Conservation (phyloP, 2,329 filamentous ascomycete species). For the Chrysoporthe cubensis region DNA sequence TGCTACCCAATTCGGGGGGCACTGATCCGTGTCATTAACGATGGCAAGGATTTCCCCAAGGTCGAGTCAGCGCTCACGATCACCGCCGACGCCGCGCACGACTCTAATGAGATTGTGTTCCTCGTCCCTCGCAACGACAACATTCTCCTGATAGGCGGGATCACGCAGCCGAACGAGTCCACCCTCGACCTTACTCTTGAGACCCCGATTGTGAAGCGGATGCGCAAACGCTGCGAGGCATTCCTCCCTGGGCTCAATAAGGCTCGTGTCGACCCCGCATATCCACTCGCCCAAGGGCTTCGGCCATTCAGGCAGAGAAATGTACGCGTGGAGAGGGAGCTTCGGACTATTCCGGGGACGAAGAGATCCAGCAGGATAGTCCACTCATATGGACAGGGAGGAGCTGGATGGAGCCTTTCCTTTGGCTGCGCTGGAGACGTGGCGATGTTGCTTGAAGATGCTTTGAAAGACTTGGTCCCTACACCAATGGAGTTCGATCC, state of each 20-base stretch:
- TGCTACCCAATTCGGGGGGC: constrained; percentile 49
- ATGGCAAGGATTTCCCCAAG: constrained; percentile 47
- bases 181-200: constrained; percentile 44
- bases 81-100: constrained; percentile 42
- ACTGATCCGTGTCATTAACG: constrained; percentile 50
- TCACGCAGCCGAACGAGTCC: constrained; percentile 43
- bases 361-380: constrained; percentile 41
- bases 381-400: constrained; percentile 50
- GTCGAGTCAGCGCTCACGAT: constrained; percentile 46
- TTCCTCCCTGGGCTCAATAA: constrained; percentile 47
- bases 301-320: constrained; percentile 45
- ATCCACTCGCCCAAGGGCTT: constrained; percentile 48
- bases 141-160: constrained; percentile 46
- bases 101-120: constrained; percentile 46
- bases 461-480: constrained; percentile 32
- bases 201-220: constrained; percentile 43
- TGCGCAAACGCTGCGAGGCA: constrained; percentile 47
- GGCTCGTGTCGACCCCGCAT: constrained; percentile 44
- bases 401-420: constrained; percentile 47
- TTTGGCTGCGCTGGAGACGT: constrained; percentile 47
- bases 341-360: constrained; percentile 33
- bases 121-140: constrained; percentile 49
- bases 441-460: constrained; percentile 40
- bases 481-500: constrained; percentile 31
- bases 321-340: constrained; percentile 48